Conservation (phyloP, 2,329 filamentous ascomycete species). For the Pyricularia sp. region DNA sequence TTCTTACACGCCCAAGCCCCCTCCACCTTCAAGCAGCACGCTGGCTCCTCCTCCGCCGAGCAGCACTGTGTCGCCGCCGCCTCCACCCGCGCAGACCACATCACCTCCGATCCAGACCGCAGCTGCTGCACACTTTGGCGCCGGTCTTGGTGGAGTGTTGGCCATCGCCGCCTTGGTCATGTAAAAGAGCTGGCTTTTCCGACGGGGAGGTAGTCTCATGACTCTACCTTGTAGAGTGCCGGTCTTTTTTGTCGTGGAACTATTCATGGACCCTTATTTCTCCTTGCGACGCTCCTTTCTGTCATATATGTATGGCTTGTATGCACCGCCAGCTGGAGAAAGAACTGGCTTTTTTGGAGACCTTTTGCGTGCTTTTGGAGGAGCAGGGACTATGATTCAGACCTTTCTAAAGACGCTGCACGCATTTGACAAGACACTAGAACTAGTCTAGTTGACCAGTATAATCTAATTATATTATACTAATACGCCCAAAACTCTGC, state of each 20-base stretch:
- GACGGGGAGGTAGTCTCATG: background rate
- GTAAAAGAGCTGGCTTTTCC: constrained; percentile 11
- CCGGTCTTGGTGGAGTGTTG: constrained; percentile 23
- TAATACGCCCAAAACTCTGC: background rate
- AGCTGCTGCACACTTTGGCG: constrained; percentile 21
- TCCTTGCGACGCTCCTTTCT: background rate
- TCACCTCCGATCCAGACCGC: constrained; percentile 18
- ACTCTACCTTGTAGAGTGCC: background rate
- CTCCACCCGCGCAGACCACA: constrained; percentile 14
- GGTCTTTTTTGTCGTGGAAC: background rate
- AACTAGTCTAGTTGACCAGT: background rate
- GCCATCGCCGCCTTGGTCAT: constrained; percentile 25
- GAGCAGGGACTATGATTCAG: background rate
- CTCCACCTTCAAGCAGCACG: constrained; percentile 3
- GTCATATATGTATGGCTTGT: background rate
- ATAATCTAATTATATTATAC: background rate
- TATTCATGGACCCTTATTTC: background rate
- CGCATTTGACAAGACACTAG: background rate
- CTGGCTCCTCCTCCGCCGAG: constrained; percentile 6
- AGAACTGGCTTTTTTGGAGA: too few relatives aligned
- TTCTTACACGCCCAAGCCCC: constrained; percentile 5
- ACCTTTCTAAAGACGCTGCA: background rate
- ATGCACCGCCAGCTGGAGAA: background rate
- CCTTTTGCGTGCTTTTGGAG: background rate
- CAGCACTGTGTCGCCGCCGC: constrained; percentile 8